Evolutionary conservation across 805 yeast genomes (phyloP).

Genomic region (Candida anglica): DNA sequence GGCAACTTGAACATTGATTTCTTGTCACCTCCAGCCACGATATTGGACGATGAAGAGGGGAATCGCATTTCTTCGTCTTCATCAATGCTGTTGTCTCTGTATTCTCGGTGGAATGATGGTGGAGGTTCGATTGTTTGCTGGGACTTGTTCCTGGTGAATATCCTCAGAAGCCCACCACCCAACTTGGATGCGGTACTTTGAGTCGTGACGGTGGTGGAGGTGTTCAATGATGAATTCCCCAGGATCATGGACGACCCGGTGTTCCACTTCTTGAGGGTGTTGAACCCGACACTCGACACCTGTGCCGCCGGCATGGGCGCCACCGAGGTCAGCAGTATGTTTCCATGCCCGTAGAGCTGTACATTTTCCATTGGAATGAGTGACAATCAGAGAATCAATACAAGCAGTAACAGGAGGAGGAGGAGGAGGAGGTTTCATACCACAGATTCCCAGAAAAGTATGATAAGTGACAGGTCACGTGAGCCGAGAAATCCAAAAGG

Average conservation of each 20-base stretch:
- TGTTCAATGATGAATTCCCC: constrained; percentile 16
- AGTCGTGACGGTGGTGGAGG: constrained; percentile 12
- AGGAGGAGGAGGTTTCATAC: not conserved
- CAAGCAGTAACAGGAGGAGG: too few relatives aligned
- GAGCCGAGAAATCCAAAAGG: too few relatives aligned
- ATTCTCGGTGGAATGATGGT: not conserved
- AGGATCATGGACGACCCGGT: constrained; percentile 19
- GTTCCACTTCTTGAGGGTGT: constrained; percentile 24
- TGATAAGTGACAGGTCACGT: too few relatives aligned
- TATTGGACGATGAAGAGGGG: too few relatives aligned
- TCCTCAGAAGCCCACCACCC: constrained; percentile 23
- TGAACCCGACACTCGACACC: constrained; percentile 28
- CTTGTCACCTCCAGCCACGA: too few relatives aligned
- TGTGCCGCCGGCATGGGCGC: constrained; percentile 9
- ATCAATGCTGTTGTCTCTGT: too few relatives aligned
- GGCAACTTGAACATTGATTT: too few relatives aligned
- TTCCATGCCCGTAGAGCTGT: constrained; percentile 2
- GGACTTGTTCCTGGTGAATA: constrained; percentile 26
- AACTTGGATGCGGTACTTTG: constrained; percentile 22
- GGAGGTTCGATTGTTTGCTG: too few relatives aligned
- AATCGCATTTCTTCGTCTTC: too few relatives aligned
- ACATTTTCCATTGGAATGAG: too few relatives aligned
- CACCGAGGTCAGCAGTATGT: constrained; percentile 2
- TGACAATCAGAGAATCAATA: too few relatives aligned
- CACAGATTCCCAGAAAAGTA: not conserved